Evolutionary conservation across 140 eudicot genomes (phyloP).

Genomic region (Senecio squalidus): DNA sequence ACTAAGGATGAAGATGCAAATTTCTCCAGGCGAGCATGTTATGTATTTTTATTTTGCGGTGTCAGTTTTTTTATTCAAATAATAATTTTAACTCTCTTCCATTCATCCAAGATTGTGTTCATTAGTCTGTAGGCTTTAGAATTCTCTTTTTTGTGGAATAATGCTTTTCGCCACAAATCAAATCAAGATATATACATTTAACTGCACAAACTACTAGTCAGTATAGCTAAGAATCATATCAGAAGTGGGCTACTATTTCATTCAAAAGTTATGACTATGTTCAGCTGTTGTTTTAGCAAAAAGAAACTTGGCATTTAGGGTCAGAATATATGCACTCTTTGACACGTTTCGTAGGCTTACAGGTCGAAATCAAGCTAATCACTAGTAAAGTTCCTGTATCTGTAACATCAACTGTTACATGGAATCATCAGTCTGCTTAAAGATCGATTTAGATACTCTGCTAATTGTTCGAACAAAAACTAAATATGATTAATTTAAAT

Average conservation of each 20-base stretch:
- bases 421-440: constrained; percentile 11
- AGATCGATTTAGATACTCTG: not conserved
- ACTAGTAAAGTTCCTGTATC: constrained; percentile 17
- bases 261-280: constrained; percentile 22
- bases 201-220: constrained; percentile 19
- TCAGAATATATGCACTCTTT: constrained; percentile 26
- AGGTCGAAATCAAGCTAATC: constrained; percentile 4
- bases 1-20: too few species aligned
- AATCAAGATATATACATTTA: not conserved
- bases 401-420: constrained; percentile 34
- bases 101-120: constrained; percentile 6
- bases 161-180: constrained; percentile 15
- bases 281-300: constrained; percentile 16
- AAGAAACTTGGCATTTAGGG: constrained; percentile 20
- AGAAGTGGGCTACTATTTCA: constrained; percentile 20
- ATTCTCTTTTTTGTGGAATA: not conserved
- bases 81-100: not conserved
- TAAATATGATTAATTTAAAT: constrained; percentile 7
- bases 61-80: not conserved
- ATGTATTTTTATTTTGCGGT: too few species aligned
- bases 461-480: constrained; percentile 15
- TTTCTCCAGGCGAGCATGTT: too few species aligned
- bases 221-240: constrained; percentile 20
- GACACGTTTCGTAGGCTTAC: constrained; percentile 14
- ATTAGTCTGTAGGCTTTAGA: constrained; percentile 1